These are phyloP conservation scores for Dryadomyces sulphureus DNA, from an alignment of 2,329 filamentous ascomycete genomes.

Conservation along the genomic window DNA sequence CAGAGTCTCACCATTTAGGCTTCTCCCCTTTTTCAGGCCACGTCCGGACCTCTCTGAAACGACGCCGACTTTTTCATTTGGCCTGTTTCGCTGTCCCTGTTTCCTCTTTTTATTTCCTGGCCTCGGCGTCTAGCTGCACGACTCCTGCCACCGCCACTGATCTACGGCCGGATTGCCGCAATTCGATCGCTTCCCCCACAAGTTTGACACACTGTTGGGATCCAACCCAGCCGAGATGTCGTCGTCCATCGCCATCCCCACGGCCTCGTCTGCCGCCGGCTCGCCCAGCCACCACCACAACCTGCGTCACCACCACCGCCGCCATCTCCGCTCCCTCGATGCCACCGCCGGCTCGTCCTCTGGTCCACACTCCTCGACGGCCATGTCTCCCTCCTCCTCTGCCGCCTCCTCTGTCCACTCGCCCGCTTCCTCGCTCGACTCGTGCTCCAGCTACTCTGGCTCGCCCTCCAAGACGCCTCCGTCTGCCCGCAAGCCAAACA, in stretches of 20 bases:
- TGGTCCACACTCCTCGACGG: constrained; percentile 3
- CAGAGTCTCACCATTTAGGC: too few relatives aligned
- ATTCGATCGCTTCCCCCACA: not conserved
- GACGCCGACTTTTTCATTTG: too few relatives aligned
- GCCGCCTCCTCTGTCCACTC: constrained; percentile 3
- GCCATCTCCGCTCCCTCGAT: constrained; percentile 1
- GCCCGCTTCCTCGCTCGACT: constrained; percentile 19
- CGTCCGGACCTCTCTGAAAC: too few relatives aligned
- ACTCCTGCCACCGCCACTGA: not conserved
- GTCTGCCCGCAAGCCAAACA: constrained; percentile 26
- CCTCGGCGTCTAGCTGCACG: not conserved
- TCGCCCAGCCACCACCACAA: not conserved
- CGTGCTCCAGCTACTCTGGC: constrained; percentile 32
- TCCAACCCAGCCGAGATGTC: too few relatives aligned
- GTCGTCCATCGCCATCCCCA: constrained; percentile 56
- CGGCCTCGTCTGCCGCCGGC: constrained; percentile 12
- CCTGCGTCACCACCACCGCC: constrained; percentile 2
- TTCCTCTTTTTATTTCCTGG: not conserved
- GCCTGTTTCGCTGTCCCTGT: not conserved
- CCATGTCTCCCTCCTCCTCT: constrained; percentile 6
- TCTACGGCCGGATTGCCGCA: not conserved
- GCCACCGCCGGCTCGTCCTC: constrained; percentile 1
- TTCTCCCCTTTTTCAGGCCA: too few relatives aligned
- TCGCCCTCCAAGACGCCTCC: constrained; percentile 43
- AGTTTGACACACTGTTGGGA: too few relatives aligned